These are phyloP conservation scores for Solanum appendiculatum DNA, from an alignment of 257 asterid species.

Conservation along the genomic window DNA sequence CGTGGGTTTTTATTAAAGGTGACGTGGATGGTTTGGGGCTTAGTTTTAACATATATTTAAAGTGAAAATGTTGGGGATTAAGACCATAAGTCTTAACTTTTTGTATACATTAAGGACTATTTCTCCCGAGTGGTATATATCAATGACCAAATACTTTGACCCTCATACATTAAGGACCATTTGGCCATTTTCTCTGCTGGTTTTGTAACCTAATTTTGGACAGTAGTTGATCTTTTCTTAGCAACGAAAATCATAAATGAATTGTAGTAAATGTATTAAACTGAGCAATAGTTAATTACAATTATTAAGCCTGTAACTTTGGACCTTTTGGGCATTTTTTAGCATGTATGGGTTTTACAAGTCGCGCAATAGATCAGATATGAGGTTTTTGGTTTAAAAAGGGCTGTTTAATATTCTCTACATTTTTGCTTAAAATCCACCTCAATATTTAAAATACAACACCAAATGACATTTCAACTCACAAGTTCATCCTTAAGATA, in stretches of 20 bases:
- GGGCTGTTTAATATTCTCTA: neutral
- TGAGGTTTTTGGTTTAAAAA: neutral
- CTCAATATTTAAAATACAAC: neutral
- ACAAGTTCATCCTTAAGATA: neutral
- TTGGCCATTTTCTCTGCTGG: neutral
- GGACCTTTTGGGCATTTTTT: neutral
- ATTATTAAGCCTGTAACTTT: neutral
- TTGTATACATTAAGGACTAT: neutral
- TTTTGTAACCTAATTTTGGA: neutral
- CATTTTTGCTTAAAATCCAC: neutral
- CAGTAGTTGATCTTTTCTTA: neutral
- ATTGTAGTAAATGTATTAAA: neutral
- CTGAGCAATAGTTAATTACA: neutral
- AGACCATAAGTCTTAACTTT: neutral
- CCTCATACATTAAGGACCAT: neutral
- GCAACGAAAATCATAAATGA: neutral
- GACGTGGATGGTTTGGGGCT: neutral
- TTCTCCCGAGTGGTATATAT: neutral
- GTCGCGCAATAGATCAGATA: neutral
- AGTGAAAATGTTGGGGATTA: neutral
- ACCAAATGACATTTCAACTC: neutral
- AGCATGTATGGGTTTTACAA: neutral
- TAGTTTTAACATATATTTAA: neutral
- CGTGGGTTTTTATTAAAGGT: neutral
- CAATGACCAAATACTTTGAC: neutral